Evolutionary conservation across 2,329 filamentous ascomycete species (phyloP).

Genomic region (Didymella exigua): DNA sequence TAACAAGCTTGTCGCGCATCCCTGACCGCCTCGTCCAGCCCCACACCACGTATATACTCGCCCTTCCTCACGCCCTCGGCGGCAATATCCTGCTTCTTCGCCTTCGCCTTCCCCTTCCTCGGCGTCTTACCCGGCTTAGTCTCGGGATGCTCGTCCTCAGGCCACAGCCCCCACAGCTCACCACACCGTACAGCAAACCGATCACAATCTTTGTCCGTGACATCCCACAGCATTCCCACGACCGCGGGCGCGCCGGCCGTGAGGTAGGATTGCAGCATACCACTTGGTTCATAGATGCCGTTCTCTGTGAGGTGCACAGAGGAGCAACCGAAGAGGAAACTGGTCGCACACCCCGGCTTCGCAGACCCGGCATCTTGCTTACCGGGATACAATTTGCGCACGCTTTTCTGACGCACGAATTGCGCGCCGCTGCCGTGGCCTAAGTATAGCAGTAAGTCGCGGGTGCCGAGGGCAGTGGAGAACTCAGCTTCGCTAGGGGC

Average conservation of each 20-base stretch:
- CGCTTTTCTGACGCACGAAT: constrained; percentile 84
- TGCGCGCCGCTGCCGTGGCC: constrained; percentile 94
- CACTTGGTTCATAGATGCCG: constrained; percentile 83
- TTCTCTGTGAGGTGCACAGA: constrained; percentile 80
- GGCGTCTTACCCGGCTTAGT: constrained; percentile 31
- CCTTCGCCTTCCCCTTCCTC: constrained; percentile 36
- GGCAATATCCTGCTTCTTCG: constrained; percentile 33
- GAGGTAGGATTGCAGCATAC: constrained; percentile 90
- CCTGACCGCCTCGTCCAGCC: constrained; percentile 79
- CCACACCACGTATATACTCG: constrained; percentile 39
- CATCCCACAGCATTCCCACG: constrained; percentile 94
- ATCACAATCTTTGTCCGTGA: constrained; percentile 97
- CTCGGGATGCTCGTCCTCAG: constrained; percentile 46
- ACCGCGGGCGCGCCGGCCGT: constrained; percentile 80
- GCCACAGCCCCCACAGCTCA: constrained; percentile 82
- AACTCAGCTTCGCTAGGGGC: constrained; percentile 80
- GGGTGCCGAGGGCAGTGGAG: constrained; percentile 66
- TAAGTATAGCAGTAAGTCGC: constrained; percentile 86
- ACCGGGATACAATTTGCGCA: constrained; percentile 70
- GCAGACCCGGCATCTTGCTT: constrained; percentile 44
- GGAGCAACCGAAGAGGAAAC: constrained; percentile 93
- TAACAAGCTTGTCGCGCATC: constrained; percentile 78
- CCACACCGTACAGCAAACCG: constrained; percentile 81
- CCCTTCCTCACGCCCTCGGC: constrained; percentile 30
- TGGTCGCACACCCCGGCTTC: constrained; percentile 68